Evolutionary conservation across 805 yeast species (phyloP), one percentile per base, ranked within the genome.

Genomic region (Saccharomycopsis sp.): DNA sequence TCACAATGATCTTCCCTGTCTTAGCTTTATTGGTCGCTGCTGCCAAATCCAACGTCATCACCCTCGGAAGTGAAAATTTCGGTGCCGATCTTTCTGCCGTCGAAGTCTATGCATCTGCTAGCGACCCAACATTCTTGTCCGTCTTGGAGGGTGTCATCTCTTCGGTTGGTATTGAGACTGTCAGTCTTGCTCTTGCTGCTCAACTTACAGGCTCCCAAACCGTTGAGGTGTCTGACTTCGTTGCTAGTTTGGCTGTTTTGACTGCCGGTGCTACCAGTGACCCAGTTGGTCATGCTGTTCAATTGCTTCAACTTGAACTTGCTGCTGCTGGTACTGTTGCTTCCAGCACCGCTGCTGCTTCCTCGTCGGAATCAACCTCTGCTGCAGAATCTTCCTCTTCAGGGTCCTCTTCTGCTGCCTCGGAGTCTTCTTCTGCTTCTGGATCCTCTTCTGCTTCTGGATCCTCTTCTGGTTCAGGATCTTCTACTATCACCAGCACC

Each of bases 161-260:
- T 61, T 35, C 63, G 66, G 38, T 61, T 71, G 34, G 69, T 15
- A 64, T 64, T 20, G 42, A 56, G 14, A 41, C 52, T 9, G 54
- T 56, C n/a, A 17, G 34, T 15, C 41, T 56, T 29, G 56, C 62
- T n/a, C 44, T 61, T 19, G 25, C 47, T 23, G 63, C 52, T 8
- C 50, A 52, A 38, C 56, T 44, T 44, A 44, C 49, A 5, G 49
- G 49, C 22, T 5, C 20, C 12, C 22, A n/a, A 17, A 44, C 49
- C 20, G 22, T 44, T 44, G 20, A 44, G 12, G 49, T 44, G 5
- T 44, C 49, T 44, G 49, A 44, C 22, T 44, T 44, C 49, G 49
- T 44, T 44, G 12, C 49, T 17, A 44, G 49, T 44, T 44, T 59
- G 22, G 62, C 55, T 22, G 62, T 34, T 25, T 44, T 44, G 41